These are phyloP conservation scores for Colletotrichum salicis DNA, from an alignment of 2,329 filamentous ascomycete genomes.

Conservation along the genomic window DNA sequence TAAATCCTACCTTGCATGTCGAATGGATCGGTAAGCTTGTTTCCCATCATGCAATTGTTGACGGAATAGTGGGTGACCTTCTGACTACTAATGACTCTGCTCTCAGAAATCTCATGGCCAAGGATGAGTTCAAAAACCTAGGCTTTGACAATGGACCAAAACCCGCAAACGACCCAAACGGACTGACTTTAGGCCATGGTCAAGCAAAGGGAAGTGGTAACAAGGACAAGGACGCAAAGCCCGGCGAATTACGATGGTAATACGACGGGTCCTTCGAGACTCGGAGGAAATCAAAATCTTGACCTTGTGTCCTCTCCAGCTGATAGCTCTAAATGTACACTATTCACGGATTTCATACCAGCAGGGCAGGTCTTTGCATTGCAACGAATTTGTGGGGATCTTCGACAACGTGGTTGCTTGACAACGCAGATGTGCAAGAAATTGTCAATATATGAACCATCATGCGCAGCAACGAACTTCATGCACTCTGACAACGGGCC, in stretches of 20 bases:
- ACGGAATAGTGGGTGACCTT: neutral
- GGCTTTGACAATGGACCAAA: constrained; percentile 68
- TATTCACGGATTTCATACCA: neutral
- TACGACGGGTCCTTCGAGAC: neutral
- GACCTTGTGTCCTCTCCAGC: neutral
- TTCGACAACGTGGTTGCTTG: neutral
- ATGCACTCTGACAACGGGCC: neutral
- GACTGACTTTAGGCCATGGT: neutral
- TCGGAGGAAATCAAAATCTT: too few relatives aligned
- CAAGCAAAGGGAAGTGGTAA: neutral
- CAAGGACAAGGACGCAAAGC: constrained; percentile 20
- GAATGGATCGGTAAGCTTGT: constrained; percentile 84
- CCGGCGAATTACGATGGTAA: constrained; percentile 50
- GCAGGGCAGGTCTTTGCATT: neutral
- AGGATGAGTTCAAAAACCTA: constrained; percentile 93
- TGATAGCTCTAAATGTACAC: neutral
- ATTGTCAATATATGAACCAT: neutral
- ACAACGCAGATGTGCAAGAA: neutral
- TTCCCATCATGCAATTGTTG: neutral
- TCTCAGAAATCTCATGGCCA: constrained; percentile 90
- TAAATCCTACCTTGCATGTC: constrained; percentile 88
- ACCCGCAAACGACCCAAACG: constrained; percentile 35
- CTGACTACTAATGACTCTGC: neutral
- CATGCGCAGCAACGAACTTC: neutral
- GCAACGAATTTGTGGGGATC: neutral